phyloP scores from a whole-genome alignment of 768 basidiomycete genomes.

The Hygrophoropsis aurantiaca region DNA sequence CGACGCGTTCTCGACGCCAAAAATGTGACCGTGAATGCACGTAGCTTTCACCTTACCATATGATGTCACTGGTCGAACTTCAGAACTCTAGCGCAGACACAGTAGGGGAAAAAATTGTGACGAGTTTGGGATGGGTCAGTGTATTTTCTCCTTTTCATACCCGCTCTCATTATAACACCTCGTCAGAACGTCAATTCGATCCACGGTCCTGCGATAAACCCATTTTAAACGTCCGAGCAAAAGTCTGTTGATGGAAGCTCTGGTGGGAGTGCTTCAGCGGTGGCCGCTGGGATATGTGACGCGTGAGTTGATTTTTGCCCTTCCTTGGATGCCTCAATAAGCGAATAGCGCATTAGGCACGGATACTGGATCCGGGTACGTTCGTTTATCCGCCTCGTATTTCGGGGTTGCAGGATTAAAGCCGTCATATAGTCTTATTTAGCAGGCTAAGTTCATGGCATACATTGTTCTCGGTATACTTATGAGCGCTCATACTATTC shows the following conservation, averaged over 20 bases:
- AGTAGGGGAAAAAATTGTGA: conserved; percentile 91
- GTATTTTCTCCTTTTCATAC: background rate
- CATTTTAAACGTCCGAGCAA: conserved; percentile 45
- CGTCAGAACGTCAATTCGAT: conserved; percentile 68
- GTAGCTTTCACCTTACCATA: conserved; percentile 77
- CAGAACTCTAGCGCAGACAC: conserved; percentile 62
- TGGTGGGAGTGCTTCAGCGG: conserved; percentile 93
- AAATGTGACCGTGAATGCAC: conserved; percentile 52
- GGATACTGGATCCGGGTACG: conserved; percentile 96
- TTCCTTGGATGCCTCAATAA: background rate
- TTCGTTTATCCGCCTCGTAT: conserved; percentile 90
- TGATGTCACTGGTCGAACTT: conserved; percentile 74
- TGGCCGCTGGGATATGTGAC: conserved; percentile 79
- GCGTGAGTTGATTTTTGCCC: conserved; percentile 55
- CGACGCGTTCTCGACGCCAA: conserved; percentile 8
- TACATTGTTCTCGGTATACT: conserved; percentile 3
- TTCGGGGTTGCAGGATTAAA: conserved; percentile 92
- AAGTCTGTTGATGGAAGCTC: conserved; percentile 90
- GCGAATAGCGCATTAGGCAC: conserved; percentile 78
- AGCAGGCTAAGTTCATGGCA: conserved; percentile 58
- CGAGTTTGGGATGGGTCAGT: conserved; percentile 96
- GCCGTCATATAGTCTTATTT: conserved; percentile 89
- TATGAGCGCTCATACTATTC: conserved; percentile 5
- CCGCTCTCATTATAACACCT: background rate
- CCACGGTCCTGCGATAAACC: conserved; percentile 82